Evolutionary conservation across 345 rosid species (phyloP), one percentile per base, ranked within the genome.

Genomic region (Salix arbutifolia): DNA sequence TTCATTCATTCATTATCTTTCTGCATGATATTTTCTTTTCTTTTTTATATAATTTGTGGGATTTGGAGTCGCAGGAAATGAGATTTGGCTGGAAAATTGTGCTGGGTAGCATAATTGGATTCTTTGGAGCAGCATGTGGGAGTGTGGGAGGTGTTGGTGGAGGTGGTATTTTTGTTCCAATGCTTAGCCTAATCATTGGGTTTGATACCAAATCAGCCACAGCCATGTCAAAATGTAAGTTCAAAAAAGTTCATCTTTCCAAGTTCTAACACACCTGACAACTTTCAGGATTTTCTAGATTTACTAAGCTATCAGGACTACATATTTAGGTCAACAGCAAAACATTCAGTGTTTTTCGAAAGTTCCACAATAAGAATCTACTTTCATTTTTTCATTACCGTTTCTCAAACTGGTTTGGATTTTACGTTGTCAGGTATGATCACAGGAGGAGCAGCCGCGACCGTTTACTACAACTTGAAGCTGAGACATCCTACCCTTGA

Each of bases 61-160:
- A 35, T 5, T 58, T 62, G 53, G 60, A 21, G 33, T 69, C 40
- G 3, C 86, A 94, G 97, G 96, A 86, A 23, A 80, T 89, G 91
- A 84, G 89, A 87, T 84, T 94, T 75, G 87, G 86, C 31, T 94
- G 96, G 96, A 85, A 81, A 89, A 89, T 90, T 65, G 85, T 90
- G 31, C 0, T 87, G 79, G 97, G 96, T 38, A 79, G 87, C 23
- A 68, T 87, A 64, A 35, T 94, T 80, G 96, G 97, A 75, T 92
- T 94, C 91, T 83, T 89, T 40, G 98, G 96, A 44, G 98, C 98
- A 19, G 94, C 97, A 5, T 94, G 87, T 77, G 97, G 98, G 68
- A 94, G 98, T 40, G 98, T 90, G 18, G 97, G 96, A 26, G 97
- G 97, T 70, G 94, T 90, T 56, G 97, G 97, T 70, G 96, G 97